Evolutionary conservation across 2,329 filamentous ascomycete genomes (phyloP).

Genomic region (Nigrograna mackinnonii): DNA sequence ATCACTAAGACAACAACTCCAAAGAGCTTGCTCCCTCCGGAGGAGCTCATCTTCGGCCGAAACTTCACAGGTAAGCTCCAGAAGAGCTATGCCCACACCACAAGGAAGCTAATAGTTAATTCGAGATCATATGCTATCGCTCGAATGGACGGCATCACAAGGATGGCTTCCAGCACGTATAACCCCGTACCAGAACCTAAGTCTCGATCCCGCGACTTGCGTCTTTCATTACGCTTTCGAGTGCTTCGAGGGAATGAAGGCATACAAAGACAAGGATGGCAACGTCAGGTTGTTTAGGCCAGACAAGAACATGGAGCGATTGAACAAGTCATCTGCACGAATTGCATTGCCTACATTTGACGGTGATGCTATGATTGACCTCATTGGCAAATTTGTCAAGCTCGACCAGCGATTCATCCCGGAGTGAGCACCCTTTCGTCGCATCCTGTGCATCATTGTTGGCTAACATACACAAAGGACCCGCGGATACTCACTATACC

Average conservation of each 20-base stretch:
- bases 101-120: slow-evolving; percentile 12
- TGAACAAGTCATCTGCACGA: slow-evolving; percentile 88
- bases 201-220: slow-evolving; percentile 92
- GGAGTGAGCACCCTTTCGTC: slow-evolving; percentile 51
- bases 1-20: slow-evolving; percentile 77
- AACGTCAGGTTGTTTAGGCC: slow-evolving; percentile 88
- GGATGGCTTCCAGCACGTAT: slow-evolving; percentile 87
- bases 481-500: slow-evolving; percentile 90
- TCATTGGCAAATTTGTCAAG: slow-evolving; percentile 79
- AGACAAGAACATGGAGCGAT: slow-evolving; percentile 91
- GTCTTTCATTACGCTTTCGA: slow-evolving; percentile 99
- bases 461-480: slow-evolving; percentile 38
- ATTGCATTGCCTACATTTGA: slow-evolving; percentile 93
- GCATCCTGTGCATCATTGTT: not conserved
- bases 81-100: not conserved
- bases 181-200: slow-evolving; percentile 94
- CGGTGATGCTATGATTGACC: slow-evolving; percentile 71
- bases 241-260: slow-evolving; percentile 99
- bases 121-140: slow-evolving; percentile 92
- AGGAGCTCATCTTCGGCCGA: slow-evolving; percentile 86
- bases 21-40: slow-evolving; percentile 71
- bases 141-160: slow-evolving; percentile 85
- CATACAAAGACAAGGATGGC: slow-evolving; percentile 85
- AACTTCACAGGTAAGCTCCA: slow-evolving; percentile 76
- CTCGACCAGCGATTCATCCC: slow-evolving; percentile 91